These are phyloP conservation scores for Erodium maritimum DNA, from an alignment of 345 rosid species.

Conservation along the genomic window DNA sequence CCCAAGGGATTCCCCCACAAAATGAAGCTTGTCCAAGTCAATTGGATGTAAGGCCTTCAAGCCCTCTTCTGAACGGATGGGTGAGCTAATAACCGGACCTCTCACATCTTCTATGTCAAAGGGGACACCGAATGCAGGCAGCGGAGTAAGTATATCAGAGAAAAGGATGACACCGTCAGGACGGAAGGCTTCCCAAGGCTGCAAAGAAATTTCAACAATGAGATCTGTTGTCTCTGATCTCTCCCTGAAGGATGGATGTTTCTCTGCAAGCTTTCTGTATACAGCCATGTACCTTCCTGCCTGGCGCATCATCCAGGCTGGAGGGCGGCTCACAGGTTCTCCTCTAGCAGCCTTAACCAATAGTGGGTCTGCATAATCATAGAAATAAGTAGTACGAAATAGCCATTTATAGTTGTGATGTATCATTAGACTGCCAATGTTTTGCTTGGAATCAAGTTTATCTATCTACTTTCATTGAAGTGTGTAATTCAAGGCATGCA, in stretches of 20 bases:
- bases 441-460: background rate
- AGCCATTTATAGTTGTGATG: background rate
- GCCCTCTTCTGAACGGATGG: slow-evolving; percentile 54
- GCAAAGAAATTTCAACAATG: slow-evolving; percentile 86
- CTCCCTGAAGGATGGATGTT: slow-evolving; percentile 85
- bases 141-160: slow-evolving; percentile 90
- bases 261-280: slow-evolving; percentile 89
- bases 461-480: background rate
- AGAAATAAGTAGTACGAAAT: background rate
- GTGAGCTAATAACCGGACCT: slow-evolving; percentile 78
- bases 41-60: slow-evolving; percentile 66
- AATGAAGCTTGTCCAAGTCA: slow-evolving; percentile 57
- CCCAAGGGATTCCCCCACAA: slow-evolving; percentile 70
- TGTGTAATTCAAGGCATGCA: background rate
- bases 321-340: slow-evolving; percentile 62
- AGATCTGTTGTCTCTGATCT: slow-evolving; percentile 93
- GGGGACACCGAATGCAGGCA: slow-evolving; percentile 88
- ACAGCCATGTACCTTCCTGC: slow-evolving; percentile 98
- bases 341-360: slow-evolving; percentile 92
- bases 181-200: slow-evolving; percentile 87
- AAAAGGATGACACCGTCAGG: slow-evolving; percentile 92
- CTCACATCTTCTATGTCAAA: slow-evolving; percentile 88
- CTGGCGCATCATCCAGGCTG: slow-evolving; percentile 99
- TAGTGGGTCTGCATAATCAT: slow-evolving; percentile 46
- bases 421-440: background rate